Base-by-base conservation (phyloP, 78 protist genomes). In the Tieghemostelium lacteum region DNA sequence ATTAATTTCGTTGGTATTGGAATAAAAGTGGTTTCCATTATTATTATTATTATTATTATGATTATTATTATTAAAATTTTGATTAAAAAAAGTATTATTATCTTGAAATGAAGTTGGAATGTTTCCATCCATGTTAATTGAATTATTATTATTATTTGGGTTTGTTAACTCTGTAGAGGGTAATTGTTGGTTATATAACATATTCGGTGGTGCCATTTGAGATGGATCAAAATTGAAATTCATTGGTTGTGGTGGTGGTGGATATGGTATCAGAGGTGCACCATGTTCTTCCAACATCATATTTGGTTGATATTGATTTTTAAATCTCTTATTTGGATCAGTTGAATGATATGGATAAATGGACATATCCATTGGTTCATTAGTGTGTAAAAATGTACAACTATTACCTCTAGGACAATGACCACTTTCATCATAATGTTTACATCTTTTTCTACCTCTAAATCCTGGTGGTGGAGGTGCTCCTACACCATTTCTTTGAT, bases 331-430 rank as follows among this genome's bases (percentile, higher is more conserved):
- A 45, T 45, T 45, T 45, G n/a, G 6, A 45, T 45, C 52, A 10
- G 31, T 50, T 1, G 5, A 24, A 54, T 69, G 36, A 42, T 39
- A 50, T 24, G 39, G 57, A 45, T 50, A 26, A 2, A 65, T 65
- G 37, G 37, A 37, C 72, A 63, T 63, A 29, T 33, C 69, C 69
- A n/a, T n/a, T n/a, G n/a, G n/a, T n/a, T n/a, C n/a, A n/a, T n/a
- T n/a, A n/a, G n/a, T n/a, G 29, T 63, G 49, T 29, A 29, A 33
- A 63, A 7, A 33, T 3, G 69, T 65, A 57, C 76, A 62, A 16
- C 7, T 26, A 42, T 49, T 71, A 26, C 40, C 40, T 52, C n/a
- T 42, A 50, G 20, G 17, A 71, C 76, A 71, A 33, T 31, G 28
- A n/a, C 76, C 76, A 22, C 2, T 8, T 31, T 42, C 55, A 2